These are phyloP conservation scores for Solanum hybrid DNA, from an alignment of 305 asterid genomes.

Conservation along the genomic window DNA sequence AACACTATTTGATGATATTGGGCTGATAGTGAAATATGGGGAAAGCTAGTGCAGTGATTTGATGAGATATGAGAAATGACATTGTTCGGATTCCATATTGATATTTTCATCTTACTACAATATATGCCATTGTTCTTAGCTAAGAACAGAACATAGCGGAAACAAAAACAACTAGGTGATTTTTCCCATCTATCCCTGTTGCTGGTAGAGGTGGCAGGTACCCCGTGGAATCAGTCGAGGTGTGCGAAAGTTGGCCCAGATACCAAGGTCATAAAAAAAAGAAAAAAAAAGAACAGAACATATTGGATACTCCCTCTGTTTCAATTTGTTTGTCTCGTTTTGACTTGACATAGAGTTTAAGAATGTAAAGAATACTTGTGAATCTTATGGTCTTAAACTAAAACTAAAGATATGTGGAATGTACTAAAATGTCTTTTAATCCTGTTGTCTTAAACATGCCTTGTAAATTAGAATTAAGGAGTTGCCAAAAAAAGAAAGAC, in stretches of 20 bases:
- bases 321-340: not conserved
- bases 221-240: not conserved
- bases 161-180: not conserved
- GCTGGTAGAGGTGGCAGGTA: not conserved
- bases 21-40: not conserved
- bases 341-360: not conserved
- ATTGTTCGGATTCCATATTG: not conserved
- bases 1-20: not conserved
- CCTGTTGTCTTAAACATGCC: not conserved
- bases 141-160: not conserved
- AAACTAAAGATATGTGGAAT: not conserved
- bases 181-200: not conserved
- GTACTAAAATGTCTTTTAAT: not conserved
- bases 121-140: not conserved
- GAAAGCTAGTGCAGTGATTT: not conserved
- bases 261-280: not conserved
- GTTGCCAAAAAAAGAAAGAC: not conserved
- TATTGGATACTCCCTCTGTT: not conserved
- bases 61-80: not conserved
- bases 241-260: not conserved
- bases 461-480: not conserved
- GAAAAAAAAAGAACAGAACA: not conserved
- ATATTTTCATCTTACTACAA: not conserved
- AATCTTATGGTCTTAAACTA: not conserved
- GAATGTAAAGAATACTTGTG: not conserved